phyloP scores from a whole-genome alignment of 2,329 filamentous ascomycete genomes.

The Fusarium buharicum region DNA sequence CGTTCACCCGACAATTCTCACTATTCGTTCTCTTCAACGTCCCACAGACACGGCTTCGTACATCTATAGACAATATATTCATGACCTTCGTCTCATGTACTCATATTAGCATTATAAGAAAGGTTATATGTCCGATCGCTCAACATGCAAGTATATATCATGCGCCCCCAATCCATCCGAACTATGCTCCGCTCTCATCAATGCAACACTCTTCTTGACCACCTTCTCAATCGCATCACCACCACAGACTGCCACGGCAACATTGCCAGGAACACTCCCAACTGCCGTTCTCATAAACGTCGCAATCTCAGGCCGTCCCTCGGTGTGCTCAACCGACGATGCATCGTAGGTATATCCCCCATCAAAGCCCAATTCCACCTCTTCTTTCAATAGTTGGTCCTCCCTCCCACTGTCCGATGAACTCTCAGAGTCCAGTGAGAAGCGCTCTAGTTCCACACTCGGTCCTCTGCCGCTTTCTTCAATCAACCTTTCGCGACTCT shows the following conservation, averaged over 20 bases:
- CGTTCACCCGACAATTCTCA: too few species aligned
- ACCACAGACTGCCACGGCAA: conserved; percentile 41
- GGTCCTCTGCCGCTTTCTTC: conserved; percentile 22
- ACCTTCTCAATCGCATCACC: conserved; percentile 35
- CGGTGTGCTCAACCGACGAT: conserved; percentile 32
- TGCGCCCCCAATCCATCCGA: conserved; percentile 21
- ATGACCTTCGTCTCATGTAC: neutral
- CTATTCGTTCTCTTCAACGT: too few species aligned
- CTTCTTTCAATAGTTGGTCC: conserved; percentile 41
- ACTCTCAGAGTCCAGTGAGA: conserved; percentile 36
- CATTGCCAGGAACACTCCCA: conserved; percentile 27
- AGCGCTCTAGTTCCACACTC: conserved; percentile 38
- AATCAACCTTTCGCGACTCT: conserved; percentile 41
- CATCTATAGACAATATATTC: too few species aligned
- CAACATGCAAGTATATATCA: conserved; percentile 38
- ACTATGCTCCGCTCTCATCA: conserved; percentile 20
- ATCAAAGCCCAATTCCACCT: conserved; percentile 38
- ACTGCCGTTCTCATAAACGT: conserved; percentile 32
- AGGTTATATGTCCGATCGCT: conserved; percentile 36
- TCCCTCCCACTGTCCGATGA: conserved; percentile 33
- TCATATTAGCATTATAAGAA: conserved; percentile 8
- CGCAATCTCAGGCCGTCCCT: conserved; percentile 42
- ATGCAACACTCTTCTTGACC: conserved; percentile 31
- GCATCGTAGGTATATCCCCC: conserved; percentile 22
- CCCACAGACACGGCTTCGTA: too few species aligned